Evolutionary conservation across 176 grass and related monocot species (phyloP), one percentile per base, ranked within the genome.

Genomic region (Oropetium thomaeum): DNA sequence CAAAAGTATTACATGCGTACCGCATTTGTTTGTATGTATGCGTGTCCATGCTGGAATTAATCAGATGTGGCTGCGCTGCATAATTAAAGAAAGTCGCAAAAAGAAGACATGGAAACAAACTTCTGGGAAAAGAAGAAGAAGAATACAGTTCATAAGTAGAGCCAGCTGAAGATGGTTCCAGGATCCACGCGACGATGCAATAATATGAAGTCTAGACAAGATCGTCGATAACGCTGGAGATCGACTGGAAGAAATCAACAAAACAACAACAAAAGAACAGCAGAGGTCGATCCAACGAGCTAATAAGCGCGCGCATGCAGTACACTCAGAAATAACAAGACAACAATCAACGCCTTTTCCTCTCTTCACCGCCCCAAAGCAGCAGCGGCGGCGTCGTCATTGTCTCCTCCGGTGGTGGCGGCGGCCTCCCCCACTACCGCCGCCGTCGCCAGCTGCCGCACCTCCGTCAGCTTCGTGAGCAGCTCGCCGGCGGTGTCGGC

Each of bases 401-500:
- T 43, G 20, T 45, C 31, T 14, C 5, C 62, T 1, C 53, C 70
- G 0, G 28, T 53, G 20, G 3, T 8, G 41, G 6, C 19, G 17
- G 1, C 59, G 2, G 5, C 73, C 0, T 57, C 63, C 0, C n/a
- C 59, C 5, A 3, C 15, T 28, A 0, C 67, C 10, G 10, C 57
- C 10, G 34, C 45, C 29, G 6, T 2, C 2, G 13, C 53, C 23
- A 27, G 8, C 53, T 57, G 29, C 41, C 20, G 12, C 43, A 8
- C 60, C 69, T 39, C 43, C 34, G 13, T 79, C 9, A 88, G 69
- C 75, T 47, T 83, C n/a, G 34, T 29, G 35, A 88, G 75, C 44
- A 97, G 88, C 32, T 89, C 88, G 26, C 69, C 75, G 62, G 95
- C 76, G 49, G 42, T 93, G 19, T 81, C 81, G 30, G 95, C 91